phyloP scores from a whole-genome alignment of 2,329 filamentous ascomycete genomes.

The Zymoseptoria ardabiliae region DNA sequence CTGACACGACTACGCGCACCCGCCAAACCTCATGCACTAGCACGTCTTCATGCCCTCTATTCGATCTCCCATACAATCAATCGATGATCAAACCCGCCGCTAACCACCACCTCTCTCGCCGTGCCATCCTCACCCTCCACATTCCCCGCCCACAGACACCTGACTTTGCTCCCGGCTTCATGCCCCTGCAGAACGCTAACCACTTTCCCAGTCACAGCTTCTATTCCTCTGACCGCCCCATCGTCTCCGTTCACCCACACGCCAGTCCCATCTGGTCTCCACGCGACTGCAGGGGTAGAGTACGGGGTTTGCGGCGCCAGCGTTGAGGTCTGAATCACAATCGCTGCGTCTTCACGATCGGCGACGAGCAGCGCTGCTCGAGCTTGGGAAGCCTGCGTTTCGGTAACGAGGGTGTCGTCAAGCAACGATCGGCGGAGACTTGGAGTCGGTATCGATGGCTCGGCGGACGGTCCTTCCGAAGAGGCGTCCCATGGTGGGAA shows the following conservation, averaged over 20 bases:
- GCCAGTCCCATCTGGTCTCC: slow-evolving; percentile 55
- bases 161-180: slow-evolving; percentile 50
- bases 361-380: slow-evolving; percentile 45
- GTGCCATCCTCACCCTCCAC: slow-evolving; percentile 24
- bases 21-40: background rate
- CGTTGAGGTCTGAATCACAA: slow-evolving; percentile 52
- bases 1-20: background rate
- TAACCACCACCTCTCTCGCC: slow-evolving; percentile 50
- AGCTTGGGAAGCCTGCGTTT: slow-evolving; percentile 47
- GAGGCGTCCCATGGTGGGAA: slow-evolving; percentile 36
- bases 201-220: slow-evolving; percentile 52
- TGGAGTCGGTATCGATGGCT: slow-evolving; percentile 6
- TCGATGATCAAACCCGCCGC: slow-evolving; percentile 57
- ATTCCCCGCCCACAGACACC: slow-evolving; percentile 50
- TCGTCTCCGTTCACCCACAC: slow-evolving; percentile 61
- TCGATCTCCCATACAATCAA: slow-evolving; percentile 49
- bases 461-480: slow-evolving; percentile 3
- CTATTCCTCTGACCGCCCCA: slow-evolving; percentile 53
- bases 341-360: slow-evolving; percentile 52
- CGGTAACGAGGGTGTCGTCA: slow-evolving; percentile 18
- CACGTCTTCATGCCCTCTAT: background rate
- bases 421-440: slow-evolving; percentile 16
- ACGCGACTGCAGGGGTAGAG: slow-evolving; percentile 54
- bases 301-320: slow-evolving; percentile 58
- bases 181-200: slow-evolving; percentile 46